These are phyloP conservation scores for Sphagnurus paluster DNA, from an alignment of 1,284 basidiomycete genomes.

Conservation along the genomic window DNA sequence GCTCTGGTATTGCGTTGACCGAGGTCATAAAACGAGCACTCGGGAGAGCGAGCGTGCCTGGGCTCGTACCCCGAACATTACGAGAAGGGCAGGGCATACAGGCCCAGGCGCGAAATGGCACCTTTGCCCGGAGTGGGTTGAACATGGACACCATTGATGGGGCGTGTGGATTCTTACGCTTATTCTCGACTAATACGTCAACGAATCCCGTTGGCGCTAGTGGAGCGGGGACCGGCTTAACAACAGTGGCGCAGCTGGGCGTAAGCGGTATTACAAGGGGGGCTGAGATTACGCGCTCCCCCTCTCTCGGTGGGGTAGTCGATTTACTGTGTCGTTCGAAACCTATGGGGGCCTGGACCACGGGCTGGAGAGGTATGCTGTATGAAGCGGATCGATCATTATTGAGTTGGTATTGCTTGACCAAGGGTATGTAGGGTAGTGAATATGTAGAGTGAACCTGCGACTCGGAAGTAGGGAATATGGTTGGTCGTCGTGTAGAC, in stretches of 20 bases:
- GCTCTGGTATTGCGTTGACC: not conserved
- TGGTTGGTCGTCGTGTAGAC: not conserved
- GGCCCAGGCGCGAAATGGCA: conserved; percentile 19
- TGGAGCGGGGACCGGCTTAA: not conserved
- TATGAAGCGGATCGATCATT: conserved; percentile 5
- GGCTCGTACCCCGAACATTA: not conserved
- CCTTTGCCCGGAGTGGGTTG: conserved; percentile 25
- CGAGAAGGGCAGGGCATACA: conserved; percentile 8
- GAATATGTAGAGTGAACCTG: not conserved
- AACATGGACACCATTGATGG: conserved; percentile 26
- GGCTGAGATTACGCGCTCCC: not conserved
- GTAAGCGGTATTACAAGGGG: not conserved
- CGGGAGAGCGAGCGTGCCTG: conserved; percentile 12
- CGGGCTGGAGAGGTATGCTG: conserved; percentile 2
- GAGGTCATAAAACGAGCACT: conserved; percentile 22
- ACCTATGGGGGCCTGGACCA: conserved; percentile 12
- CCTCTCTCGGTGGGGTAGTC: not conserved
- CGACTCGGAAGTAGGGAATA: conserved; percentile 5
- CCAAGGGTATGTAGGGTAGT: not conserved
- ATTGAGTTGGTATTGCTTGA: not conserved
- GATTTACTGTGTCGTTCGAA: conserved; percentile 7
- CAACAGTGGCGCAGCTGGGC: conserved; percentile 1
- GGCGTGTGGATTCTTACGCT: conserved; percentile 22
- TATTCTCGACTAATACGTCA: conserved; percentile 18
- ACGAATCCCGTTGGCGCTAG: conserved; percentile 15